Evolutionary conservation across 1,284 basidiomycete genomes (phyloP).

Genomic region (Coriolopsis trogii): DNA sequence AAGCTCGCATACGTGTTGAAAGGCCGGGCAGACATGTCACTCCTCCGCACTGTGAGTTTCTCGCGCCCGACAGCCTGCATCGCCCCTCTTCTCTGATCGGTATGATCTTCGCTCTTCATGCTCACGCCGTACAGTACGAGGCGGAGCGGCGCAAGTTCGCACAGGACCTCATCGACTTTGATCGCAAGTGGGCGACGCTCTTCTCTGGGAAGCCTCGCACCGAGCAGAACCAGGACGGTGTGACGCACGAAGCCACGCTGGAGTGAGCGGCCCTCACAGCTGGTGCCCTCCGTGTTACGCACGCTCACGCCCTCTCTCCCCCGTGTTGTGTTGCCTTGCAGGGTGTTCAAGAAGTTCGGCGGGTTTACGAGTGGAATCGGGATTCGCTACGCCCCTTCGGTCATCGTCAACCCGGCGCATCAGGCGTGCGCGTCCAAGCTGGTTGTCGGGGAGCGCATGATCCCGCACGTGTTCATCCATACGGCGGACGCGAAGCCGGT

Average conservation of each 20-base stretch:
- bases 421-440: slow-evolving; percentile 53
- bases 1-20: slow-evolving; percentile 75
- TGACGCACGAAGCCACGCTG: slow-evolving; percentile 67
- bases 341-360: slow-evolving; percentile 59
- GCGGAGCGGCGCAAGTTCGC: slow-evolving; percentile 74
- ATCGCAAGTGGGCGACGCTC: slow-evolving; percentile 71
- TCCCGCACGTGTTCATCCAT: slow-evolving; percentile 61
- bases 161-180: slow-evolving; percentile 80
- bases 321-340: too few relatives aligned
- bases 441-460: slow-evolving; percentile 61
- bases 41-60: slow-evolving; percentile 71
- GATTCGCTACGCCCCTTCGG: slow-evolving; percentile 61
- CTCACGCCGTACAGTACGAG: slow-evolving; percentile 56
- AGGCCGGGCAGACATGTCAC: slow-evolving; percentile 64
- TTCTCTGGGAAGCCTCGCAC: slow-evolving; percentile 77
- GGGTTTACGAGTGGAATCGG: slow-evolving; percentile 67
- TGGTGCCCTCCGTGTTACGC: too few relatives aligned
- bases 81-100: slow-evolving; percentile 70
- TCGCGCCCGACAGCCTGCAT: slow-evolving; percentile 1
- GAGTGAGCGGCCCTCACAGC: too few relatives aligned
- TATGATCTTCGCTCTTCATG: too few relatives aligned
- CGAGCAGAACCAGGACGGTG: slow-evolving; percentile 55
- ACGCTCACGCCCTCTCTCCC: background rate
- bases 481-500: slow-evolving; percentile 64
- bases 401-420: slow-evolving; percentile 47